A percentile compares a stretch with the other conserved stretches of the same genome.
Conservation (phyloP, 768 basidiomycete genomes). For the Rubroboletus pulcherrimus region DNA sequence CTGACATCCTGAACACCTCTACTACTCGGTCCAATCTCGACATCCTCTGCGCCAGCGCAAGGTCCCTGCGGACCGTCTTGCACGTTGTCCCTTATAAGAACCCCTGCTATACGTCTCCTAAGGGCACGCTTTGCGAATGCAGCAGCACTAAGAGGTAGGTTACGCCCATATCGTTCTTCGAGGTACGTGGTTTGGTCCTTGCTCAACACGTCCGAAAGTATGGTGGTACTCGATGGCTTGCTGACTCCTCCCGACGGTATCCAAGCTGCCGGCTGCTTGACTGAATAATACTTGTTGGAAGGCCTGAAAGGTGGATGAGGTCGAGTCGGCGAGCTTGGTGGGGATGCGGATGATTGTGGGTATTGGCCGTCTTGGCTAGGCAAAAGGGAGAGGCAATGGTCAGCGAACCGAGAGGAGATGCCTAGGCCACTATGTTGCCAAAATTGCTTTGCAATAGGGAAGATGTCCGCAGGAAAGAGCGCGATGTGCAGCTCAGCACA, state of each 20-base stretch:
- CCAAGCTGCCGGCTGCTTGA: constrained; percentile 16
- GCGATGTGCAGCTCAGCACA: constrained; percentile 75
- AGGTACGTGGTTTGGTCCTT: constrained; percentile 71
- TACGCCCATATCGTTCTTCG: constrained; percentile 94
- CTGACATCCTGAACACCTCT: constrained; percentile 66
- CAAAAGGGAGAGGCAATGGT: constrained; percentile 72
- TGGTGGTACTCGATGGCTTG: constrained; percentile 5
- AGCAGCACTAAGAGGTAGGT: constrained; percentile 70
- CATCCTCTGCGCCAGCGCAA: constrained; percentile 43
- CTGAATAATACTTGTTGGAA: constrained; percentile 57
- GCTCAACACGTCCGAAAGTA: constrained; percentile 45
- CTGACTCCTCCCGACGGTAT: constrained; percentile 3
- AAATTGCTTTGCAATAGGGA: constrained; percentile 76
- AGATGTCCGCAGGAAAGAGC: constrained; percentile 63
- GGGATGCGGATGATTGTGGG: constrained; percentile 27
- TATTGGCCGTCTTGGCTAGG: constrained; percentile 37
- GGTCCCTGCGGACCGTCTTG: constrained; percentile 33
- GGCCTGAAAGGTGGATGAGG: constrained; percentile 39
- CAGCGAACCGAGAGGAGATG: constrained; percentile 84
- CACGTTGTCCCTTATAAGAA: constrained; percentile 58
- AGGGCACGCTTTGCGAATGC: constrained; percentile 82
- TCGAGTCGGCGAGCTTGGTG: constrained; percentile 15
- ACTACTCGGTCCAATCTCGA: constrained; percentile 56
- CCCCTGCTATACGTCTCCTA: constrained; percentile 86
- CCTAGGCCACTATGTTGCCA: constrained; percentile 96